phyloP scores from a whole-genome alignment of 2,329 filamentous ascomycete species.

The Fusarium mangiferae region DNA sequence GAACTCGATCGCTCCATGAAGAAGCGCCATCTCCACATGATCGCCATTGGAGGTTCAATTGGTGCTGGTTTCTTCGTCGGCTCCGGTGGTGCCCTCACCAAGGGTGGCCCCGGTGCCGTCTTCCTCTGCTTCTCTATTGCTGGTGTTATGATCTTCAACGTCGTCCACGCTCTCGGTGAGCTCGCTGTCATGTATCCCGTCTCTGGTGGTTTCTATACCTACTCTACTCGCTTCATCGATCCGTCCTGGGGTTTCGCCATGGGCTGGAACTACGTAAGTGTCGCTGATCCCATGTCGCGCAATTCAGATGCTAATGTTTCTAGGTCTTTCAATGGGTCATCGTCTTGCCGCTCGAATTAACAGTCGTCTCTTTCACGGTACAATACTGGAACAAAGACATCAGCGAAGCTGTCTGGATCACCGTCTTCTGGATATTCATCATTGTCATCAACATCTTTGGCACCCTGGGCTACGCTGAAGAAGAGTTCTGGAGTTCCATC shows the following conservation, averaged over 20 bases:
- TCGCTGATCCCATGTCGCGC: rapidly evolving
- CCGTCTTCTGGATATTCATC: constrained; percentile 61
- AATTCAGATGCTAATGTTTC: no score
- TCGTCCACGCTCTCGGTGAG: constrained; percentile 70
- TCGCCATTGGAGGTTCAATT: constrained; percentile 70
- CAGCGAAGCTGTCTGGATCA: constrained; percentile 63
- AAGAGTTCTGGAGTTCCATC: constrained; percentile 65
- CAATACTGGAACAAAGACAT: constrained; percentile 61
- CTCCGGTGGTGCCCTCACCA: constrained; percentile 63
- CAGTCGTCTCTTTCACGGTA: constrained; percentile 62
- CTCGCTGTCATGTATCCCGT: constrained; percentile 70
- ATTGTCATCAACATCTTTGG: constrained; percentile 65
- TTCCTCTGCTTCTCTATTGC: constrained; percentile 65
- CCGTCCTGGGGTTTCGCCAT: constrained; percentile 69
- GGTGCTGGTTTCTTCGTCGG: constrained; percentile 73
- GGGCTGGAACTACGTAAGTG: constrained; percentile 53
- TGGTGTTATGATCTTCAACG: constrained; percentile 70
- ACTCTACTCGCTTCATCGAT: constrained; percentile 69
- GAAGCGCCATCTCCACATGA: constrained; percentile 70
- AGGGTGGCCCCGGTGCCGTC: constrained; percentile 59
- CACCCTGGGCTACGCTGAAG: constrained; percentile 62
- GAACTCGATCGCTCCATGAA: constrained; percentile 62
- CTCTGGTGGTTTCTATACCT: constrained; percentile 72
- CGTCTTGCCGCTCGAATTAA: constrained; percentile 62
- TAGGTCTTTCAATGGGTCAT: constrained; percentile 62